Base-by-base conservation (phyloP, 108 stramenopile species). In the Cylindrotheca fusiformis region DNA sequence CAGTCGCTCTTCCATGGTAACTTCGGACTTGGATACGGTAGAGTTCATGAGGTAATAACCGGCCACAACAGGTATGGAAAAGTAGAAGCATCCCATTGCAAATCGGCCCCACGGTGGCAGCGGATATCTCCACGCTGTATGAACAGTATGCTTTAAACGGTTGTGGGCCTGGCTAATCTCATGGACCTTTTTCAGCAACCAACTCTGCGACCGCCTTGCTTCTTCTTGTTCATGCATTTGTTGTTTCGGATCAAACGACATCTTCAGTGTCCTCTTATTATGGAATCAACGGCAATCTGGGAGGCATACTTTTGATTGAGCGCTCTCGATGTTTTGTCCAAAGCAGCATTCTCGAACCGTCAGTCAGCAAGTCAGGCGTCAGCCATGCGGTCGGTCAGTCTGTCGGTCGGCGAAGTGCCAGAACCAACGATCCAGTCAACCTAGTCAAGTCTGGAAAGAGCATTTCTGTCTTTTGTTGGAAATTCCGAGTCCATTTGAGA, bases 21-120 rank as follows among this genome's bases (percentile, higher is more conserved):
- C 75, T 28, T 86, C 74, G 31, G 84, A 70, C 48, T 75, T 76
- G 1, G 72, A 71, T 12, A 87, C 84, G 8, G 86, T 75, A 80
- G 80, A 82, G 50, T 78, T 73, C 76, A 83, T 85, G 3, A 89
- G 60, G 52, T 73, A 67, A 56, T 81, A 90, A 22, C 87, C 90
- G 3, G 78, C 81, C 1, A 87, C 66, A 4, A 95, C 67, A 19
- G 91, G 91, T 46, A 93, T 68, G 25, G 74, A 65, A 50, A 86
- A 84, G 58, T 93, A 93, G 25, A 93, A 58, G 25, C 71, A 82
- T 54, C 81, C 82, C 91, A 93, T 93, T 10, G 78, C 72, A 23
- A 56, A 61, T 41, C 76, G 81, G 20, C 92, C 92, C 73, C 79
- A 84, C 55, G 70, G 66, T 20, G 81, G 77, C 5, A 86, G 67